Percentiles rank a stretch among this genome's conserved stretches.
phyloP scores from a whole-genome alignment of 257 asterid genomes.

The Marsdenia floribunda region DNA sequence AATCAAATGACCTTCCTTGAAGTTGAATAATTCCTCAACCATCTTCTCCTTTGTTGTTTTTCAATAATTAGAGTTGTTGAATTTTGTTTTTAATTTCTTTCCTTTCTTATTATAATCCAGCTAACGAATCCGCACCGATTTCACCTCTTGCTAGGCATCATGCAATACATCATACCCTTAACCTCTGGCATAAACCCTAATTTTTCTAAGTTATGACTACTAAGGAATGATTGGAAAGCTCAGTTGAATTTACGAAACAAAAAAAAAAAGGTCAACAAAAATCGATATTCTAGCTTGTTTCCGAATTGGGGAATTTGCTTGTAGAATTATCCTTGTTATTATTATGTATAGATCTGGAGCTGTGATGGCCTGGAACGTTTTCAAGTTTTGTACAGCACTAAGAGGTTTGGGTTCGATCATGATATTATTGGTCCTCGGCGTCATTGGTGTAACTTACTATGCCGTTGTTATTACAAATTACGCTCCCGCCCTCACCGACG shows the following conservation, averaged over 20 bases:
- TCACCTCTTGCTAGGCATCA: neutral
- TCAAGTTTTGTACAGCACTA: slow-evolving; percentile 92
- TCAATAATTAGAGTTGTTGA: neutral
- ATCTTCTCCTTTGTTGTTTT: neutral
- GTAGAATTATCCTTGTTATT: neutral
- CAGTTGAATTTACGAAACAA: neutral
- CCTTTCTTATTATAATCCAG: neutral
- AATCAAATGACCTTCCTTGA: neutral
- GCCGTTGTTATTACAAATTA: slow-evolving; percentile 81
- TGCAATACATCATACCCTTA: slow-evolving; percentile 2
- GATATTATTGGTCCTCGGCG: slow-evolving; percentile 85
- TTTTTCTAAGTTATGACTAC: neutral
- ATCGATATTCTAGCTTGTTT: neutral
- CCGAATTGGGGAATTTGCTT: neutral
- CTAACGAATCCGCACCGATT: neutral
- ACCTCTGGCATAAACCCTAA: slow-evolving; percentile 7
- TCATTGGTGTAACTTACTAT: slow-evolving; percentile 89
- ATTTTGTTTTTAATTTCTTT: neutral
- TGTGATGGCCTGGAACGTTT: slow-evolving; percentile 98
- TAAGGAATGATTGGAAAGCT: neutral
- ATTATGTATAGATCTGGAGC: slow-evolving; percentile 98
- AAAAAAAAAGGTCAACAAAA: neutral
- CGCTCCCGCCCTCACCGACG: slow-evolving; percentile 74
- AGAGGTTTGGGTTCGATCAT: slow-evolving; percentile 95
- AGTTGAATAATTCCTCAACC: neutral